Percentiles rank a stretch among this genome's conserved stretches.
Evolutionary conservation across 2,329 filamentous ascomycete genomes (phyloP).

Genomic region (Xylogone sp.): DNA sequence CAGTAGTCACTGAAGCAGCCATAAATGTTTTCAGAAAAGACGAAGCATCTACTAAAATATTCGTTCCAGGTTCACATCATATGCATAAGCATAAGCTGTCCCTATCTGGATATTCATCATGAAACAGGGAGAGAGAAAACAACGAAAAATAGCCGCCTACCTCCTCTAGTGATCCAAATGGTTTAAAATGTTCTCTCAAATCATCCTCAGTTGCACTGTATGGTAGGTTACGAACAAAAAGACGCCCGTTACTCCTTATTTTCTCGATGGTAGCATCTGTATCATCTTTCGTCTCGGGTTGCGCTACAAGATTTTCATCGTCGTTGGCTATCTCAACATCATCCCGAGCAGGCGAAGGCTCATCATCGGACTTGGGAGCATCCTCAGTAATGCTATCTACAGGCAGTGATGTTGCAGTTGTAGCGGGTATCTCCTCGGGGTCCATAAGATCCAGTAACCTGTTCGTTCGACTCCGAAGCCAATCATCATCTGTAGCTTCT

Average conservation of each 20-base stretch:
- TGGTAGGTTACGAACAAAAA: conserved; percentile 87
- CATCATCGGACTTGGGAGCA: conserved; percentile 8
- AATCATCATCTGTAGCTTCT: conserved; percentile 62
- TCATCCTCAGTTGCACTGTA: conserved; percentile 78
- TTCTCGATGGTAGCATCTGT: conserved; percentile 44
- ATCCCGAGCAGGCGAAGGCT: conserved; percentile 8
- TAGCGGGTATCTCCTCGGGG: conserved; percentile 25
- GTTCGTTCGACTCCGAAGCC: conserved; percentile 86
- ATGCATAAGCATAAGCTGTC: conserved; percentile 95
- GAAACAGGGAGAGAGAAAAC: conserved; percentile 32
- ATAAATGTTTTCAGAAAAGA: conserved; percentile 58
- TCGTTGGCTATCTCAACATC: conserved; percentile 11
- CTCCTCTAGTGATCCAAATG: conserved; percentile 78
- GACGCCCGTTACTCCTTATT: conserved; percentile 68
- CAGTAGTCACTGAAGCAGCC: conserved; percentile 17
- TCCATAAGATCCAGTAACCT: conserved; percentile 81
- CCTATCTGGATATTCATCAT: conserved; percentile 99
- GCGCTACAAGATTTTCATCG: conserved; percentile 19
- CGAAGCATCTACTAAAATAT: conserved; percentile 99
- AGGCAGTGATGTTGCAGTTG: conserved; percentile 15
- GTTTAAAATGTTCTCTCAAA: conserved; percentile 65
- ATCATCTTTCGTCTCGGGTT: conserved; percentile 21
- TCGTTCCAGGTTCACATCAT: conserved; percentile 87
- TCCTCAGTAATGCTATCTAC: conserved; percentile 14
- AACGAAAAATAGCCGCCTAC: conserved; percentile 54